Conservation (phyloP, 495 filamentous ascomycete genomes). For the Hypoxylon cercidicola region DNA sequence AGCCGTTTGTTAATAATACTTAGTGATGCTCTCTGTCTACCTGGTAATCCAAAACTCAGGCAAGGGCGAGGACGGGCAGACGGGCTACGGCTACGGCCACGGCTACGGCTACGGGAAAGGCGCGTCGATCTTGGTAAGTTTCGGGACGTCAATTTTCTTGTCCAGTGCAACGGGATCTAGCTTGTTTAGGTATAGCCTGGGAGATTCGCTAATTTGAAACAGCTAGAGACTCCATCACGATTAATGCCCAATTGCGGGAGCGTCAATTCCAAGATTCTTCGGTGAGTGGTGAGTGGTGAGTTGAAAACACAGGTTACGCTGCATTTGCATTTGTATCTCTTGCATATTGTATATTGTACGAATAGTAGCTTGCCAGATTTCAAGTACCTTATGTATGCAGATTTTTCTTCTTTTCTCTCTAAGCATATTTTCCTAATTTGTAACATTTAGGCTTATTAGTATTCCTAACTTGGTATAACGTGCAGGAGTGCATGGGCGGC, state of each 20-base stretch:
- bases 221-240: constrained; percentile 39
- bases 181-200: constrained; percentile 40
- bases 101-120: constrained; percentile 15
- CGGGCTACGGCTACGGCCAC: too few relatives aligned
- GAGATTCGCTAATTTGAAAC: constrained; percentile 49
- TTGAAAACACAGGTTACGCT: constrained; percentile 1
- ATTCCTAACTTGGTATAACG: background rate
- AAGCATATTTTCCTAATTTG: background rate
- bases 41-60: too few relatives aligned
- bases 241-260: constrained; percentile 47
- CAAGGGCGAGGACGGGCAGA: too few relatives aligned
- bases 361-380: background rate
- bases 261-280: constrained; percentile 12
- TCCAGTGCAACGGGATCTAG: constrained; percentile 43
- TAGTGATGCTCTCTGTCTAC: constrained; percentile 4
- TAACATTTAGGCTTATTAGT: background rate
- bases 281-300: constrained; percentile 11
- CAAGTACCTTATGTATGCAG: background rate
- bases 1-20: constrained; percentile 12
- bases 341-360: background rate
- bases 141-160: constrained; percentile 34
- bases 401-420: background rate
- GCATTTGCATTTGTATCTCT: too few relatives aligned
- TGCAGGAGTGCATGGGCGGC: background rate
- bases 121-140: constrained; percentile 41